Evolutionary conservation across 495 filamentous ascomycete species (phyloP), one percentile per base, ranked within the genome.

Genomic region (Aspergillus avenaceus): DNA sequence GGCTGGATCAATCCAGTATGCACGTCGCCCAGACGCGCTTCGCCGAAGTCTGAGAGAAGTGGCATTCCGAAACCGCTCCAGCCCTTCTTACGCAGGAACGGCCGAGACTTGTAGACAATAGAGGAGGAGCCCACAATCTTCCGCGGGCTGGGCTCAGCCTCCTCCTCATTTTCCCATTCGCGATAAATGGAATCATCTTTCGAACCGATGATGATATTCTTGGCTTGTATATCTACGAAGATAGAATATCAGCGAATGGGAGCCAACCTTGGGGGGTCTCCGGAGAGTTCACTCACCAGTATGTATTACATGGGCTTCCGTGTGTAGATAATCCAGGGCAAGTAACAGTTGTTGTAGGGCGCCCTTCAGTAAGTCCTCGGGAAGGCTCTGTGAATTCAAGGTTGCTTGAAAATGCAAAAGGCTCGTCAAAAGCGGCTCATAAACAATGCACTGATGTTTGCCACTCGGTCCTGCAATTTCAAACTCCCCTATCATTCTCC

Each of bases 401-500:
- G n/a, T n/a, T n/a, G n/a, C n/a, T n/a, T n/a, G n/a, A n/a, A n/a
- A n/a, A n/a, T n/a, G n/a, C n/a, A n/a, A n/a, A n/a, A n/a, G n/a
- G n/a, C n/a, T n/a, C n/a, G n/a, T n/a, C n/a, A n/a, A n/a, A n/a
- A n/a, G n/a, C n/a, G n/a, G n/a, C n/a, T n/a, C n/a, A n/a, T n/a
- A n/a, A n/a, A n/a, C n/a, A n/a, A n/a, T n/a, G n/a, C n/a, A n/a
- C n/a, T n/a, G n/a, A n/a, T n/a, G n/a, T n/a, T n/a, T n/a, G n/a
- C n/a, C n/a, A n/a, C n/a, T n/a, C n/a, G n/a, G n/a, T 1, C 72
- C 63, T 2, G 38, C 8, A 13, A 73, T 13, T 21, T 63, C 41
- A 49, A 78, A 74, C 0, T 56, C 52, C 38, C 71, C 73, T 13
- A 68, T 45, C 12, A 72, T 46, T 4, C 44, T 40, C n/a, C 72